phyloP scores from a whole-genome alignment of 768 basidiomycete genomes.

The Lyophyllum decastes region DNA sequence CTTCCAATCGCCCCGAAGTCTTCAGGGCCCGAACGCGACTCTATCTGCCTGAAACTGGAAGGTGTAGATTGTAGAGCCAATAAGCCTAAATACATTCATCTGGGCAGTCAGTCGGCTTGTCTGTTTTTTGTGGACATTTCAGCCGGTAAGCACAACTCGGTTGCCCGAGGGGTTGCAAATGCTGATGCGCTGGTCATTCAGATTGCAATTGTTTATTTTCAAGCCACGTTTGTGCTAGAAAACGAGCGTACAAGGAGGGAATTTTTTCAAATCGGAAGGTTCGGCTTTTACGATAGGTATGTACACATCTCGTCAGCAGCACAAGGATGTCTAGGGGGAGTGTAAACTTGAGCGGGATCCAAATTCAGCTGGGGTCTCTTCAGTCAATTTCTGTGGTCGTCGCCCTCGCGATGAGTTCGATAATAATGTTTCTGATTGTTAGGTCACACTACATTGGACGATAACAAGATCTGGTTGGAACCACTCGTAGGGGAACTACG shows the following conservation, averaged over 20 bases:
- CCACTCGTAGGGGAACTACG: not conserved
- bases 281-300: not conserved
- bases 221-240: not conserved
- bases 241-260: not conserved
- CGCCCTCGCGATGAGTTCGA: too few species aligned
- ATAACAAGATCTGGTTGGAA: not conserved
- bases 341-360: too few species aligned
- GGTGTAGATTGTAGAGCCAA: not conserved
- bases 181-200: not conserved
- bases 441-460: not conserved
- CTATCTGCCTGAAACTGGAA: not conserved
- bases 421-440: not conserved
- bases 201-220: not conserved
- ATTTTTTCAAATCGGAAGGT: not conserved
- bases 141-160: not conserved
- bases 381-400: not conserved
- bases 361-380: not conserved
- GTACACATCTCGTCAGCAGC: not conserved
- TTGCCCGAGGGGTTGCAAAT: not conserved
- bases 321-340: too few species aligned
- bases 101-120: not conserved
- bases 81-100: not conserved
- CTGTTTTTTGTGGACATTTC: not conserved
- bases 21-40: not conserved
- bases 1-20: not conserved